Base-by-base conservation (phyloP, 2,329 filamentous ascomycete species). In the Pleochaeta shiraiana region DNA sequence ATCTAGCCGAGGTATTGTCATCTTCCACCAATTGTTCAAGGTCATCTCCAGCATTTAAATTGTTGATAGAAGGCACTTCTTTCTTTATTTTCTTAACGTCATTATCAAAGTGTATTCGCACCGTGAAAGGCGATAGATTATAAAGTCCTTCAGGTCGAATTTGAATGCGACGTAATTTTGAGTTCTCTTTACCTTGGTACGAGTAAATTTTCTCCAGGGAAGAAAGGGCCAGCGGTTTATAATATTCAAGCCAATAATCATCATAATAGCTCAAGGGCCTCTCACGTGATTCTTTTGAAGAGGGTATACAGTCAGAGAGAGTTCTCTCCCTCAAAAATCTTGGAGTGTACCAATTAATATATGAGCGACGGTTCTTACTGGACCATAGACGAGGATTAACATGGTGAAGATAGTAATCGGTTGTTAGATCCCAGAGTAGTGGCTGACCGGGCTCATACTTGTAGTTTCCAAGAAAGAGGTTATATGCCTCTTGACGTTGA, bases 231-330 rank as follows among this genome's bases (percentile, higher is more conserved):
- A 88, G 80, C 0, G 93, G 93, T 16, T 91, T 84, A 73, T 98
- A 98, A 74, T 96, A 97, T 73, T 98, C 93, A 7, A 93, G 79
- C 93, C 93, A 98, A 74, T 95, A 98, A 74, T 97, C 90, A 72
- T 97, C 92, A 66, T 89, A 90, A 66, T 81, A 83, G 3, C 79
- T 65, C 12, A 73, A 64, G 21, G 70, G 67, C 43, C 72, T 73
- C n/a, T 64, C 61, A 1, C 68, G 62, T 19, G 66, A 64, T 9
- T 63, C 11, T 3, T 67, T 70, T 28, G 62, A 64, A 12, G 70
- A 69, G 9, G 34, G 64, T 4, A 67, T 59, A 53, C 70, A 68
- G 31, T 65, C 63, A 43, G 72, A 68, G 11, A 72, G 60, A 3
- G 65, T 76, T 53, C 84, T 79, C 45, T 83, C 78, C 68, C 87